Base-by-base conservation (phyloP, 371 early-diverging fungal genomes). In the Mucor sp. region DNA sequence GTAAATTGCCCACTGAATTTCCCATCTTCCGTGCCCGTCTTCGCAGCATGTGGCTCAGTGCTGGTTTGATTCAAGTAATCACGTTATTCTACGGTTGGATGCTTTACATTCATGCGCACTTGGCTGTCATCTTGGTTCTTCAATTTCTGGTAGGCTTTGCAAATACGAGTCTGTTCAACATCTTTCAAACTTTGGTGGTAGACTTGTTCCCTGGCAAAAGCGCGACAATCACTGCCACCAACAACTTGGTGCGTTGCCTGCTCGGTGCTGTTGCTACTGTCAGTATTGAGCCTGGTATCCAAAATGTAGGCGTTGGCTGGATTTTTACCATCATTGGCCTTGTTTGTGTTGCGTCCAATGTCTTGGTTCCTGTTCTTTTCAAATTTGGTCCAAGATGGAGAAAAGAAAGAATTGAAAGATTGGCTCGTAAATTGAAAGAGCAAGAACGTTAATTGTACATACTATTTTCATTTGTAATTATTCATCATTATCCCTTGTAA, bases 171-270 rank as follows among this genome's bases (percentile, higher is more conserved):
- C 58, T 47, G 25, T 74, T 33, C 58, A 76, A 64, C 44, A 58
- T 67, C n/a, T 71, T 71, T 6, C 77, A 77, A 44, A 76, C 82
- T 1, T 30, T 82, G 27, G 28, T 75, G 47, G 62, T 82, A 1
- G 82, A 82, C 17, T 37, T 82, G 15, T 79, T 71, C 41, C 82
- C 82, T 15, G 74, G 73, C 23, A 70, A 72, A 66, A 69, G 79
- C 23, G 82, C 82, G 1, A 74, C 82, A 35, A 78, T 80, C 30
- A 78, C 82, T 23, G 82, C 82, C 12, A 62, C 77, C 14, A 82
- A 78, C 33, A 82, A 82, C n/a, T 39, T 82, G 9, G 66, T 72
- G 3, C 76, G 80, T 17, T 80, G 80, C 41, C 33, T 82, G n/a
- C 66, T 81, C 5, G 79, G 81, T 23, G 77, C 75, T 23, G 62